Evolutionary conservation across 176 grass and related monocot genomes (phyloP).

Genomic region (Aegilops tauschii): DNA sequence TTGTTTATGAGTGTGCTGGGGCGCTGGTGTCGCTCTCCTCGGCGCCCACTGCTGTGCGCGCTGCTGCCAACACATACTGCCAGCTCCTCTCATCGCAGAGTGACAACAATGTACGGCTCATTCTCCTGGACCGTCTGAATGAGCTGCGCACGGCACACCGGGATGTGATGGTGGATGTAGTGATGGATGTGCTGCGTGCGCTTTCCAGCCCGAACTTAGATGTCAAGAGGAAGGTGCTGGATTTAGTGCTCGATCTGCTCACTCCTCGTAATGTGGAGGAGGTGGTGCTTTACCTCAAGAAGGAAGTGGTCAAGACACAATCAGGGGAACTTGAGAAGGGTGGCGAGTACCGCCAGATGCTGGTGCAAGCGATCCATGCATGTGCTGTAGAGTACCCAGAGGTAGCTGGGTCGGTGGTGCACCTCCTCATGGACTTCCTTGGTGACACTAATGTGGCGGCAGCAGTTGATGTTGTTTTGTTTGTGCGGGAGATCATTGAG

Average conservation of each 20-base stretch:
- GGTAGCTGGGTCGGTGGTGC: constrained; percentile 66
- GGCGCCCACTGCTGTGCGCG: constrained; percentile 58
- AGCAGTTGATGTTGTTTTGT: constrained; percentile 67
- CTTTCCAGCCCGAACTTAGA: constrained; percentile 69
- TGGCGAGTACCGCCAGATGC: constrained; percentile 75
- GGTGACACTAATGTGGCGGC: constrained; percentile 70
- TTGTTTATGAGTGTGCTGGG: constrained; percentile 63
- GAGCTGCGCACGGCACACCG: constrained; percentile 52
- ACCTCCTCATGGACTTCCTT: constrained; percentile 87
- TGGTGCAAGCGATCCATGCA: constrained; percentile 67
- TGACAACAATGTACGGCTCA: constrained; percentile 80
- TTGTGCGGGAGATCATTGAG: constrained; percentile 77
- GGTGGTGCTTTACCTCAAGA: constrained; percentile 75
- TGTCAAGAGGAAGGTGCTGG: constrained; percentile 66
- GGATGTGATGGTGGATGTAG: constrained; percentile 69
- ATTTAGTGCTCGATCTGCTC: constrained; percentile 70
- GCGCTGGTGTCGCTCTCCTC: constrained; percentile 65
- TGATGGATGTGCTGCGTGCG: constrained; percentile 63
- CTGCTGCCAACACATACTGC: constrained; percentile 68
- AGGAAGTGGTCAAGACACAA: constrained; percentile 79
- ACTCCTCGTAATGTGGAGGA: constrained; percentile 67
- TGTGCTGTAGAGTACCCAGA: constrained; percentile 63
- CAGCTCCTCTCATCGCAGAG: constrained; percentile 69
- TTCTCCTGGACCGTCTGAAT: constrained; percentile 66
- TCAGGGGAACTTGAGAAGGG: constrained; percentile 59